A percentile compares a stretch with the other conserved stretches of the same genome.
These are phyloP conservation scores for Candida neerlandica DNA, from an alignment of 1,139 yeast genomes.

Conservation along the genomic window DNA sequence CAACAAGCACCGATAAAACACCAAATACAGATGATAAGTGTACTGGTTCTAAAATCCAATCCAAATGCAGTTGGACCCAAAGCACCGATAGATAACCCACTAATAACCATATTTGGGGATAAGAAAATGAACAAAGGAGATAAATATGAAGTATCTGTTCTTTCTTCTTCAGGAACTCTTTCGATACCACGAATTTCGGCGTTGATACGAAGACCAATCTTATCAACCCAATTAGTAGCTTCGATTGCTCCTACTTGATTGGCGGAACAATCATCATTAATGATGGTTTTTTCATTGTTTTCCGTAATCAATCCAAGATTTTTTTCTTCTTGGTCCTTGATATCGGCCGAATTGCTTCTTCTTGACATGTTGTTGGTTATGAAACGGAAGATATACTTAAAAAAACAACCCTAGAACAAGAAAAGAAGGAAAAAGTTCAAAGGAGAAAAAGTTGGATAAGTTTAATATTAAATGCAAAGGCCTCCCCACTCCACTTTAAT, in stretches of 20 bases:
- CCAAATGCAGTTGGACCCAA: slow-evolving; percentile 30
- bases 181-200: slow-evolving; percentile 54
- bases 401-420: background rate
- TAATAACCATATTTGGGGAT: slow-evolving; percentile 34
- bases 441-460: background rate
- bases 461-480: background rate
- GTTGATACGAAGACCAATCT: slow-evolving; percentile 32
- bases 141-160: slow-evolving; percentile 27
- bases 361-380: background rate
- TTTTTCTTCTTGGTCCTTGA: slow-evolving; percentile 3
- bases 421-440: background rate
- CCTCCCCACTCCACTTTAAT: too few relatives aligned
- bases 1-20: slow-evolving; percentile 32
- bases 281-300: background rate
- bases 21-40: slow-evolving; percentile 29
- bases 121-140: slow-evolving; percentile 32
- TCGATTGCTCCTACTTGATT: background rate
- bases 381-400: background rate
- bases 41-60: slow-evolving; percentile 37
- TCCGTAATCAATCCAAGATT: background rate
- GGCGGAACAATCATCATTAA: background rate
- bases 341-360: background rate
- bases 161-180: slow-evolving; percentile 46
- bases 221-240: slow-evolving; percentile 27
- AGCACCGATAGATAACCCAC: slow-evolving; percentile 34